Conservation (phyloP, 768 basidiomycete genomes). For the Xerocomellus chrysenteron region DNA sequence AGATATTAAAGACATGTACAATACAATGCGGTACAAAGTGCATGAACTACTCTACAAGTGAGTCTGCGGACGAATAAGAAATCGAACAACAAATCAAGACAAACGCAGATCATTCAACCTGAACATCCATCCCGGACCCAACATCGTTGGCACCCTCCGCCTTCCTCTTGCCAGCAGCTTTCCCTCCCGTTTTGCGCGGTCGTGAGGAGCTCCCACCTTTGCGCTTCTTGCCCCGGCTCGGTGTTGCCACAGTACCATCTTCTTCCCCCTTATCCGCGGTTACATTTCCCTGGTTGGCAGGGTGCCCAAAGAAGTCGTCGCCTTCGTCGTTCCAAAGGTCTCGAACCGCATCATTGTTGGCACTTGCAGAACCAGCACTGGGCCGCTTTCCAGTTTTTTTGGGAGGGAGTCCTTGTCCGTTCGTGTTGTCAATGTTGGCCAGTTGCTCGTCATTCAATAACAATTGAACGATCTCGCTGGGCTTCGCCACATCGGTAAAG, state of each 20-base stretch:
- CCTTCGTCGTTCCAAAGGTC: slow-evolving; percentile 88
- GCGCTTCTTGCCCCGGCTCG: slow-evolving; percentile 35
- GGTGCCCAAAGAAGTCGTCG: slow-evolving; percentile 80
- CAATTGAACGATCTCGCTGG: slow-evolving; percentile 94
- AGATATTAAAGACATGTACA: slow-evolving; percentile 31
- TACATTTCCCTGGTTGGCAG: slow-evolving; percentile 28
- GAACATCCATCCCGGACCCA: slow-evolving; percentile 26
- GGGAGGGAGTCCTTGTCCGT: slow-evolving; percentile 36
- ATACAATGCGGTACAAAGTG: slow-evolving; percentile 31
- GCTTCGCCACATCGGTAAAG: slow-evolving; percentile 88
- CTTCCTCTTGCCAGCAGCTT: slow-evolving; percentile 32
- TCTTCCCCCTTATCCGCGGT: slow-evolving; percentile 30
- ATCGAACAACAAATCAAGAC: slow-evolving; percentile 12
- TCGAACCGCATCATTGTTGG: slow-evolving; percentile 42
- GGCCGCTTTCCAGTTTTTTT: slow-evolving; percentile 37
- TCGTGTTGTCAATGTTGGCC: slow-evolving; percentile 59
- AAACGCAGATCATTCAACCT: slow-evolving; percentile 24
- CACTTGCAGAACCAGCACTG: slow-evolving; percentile 28
- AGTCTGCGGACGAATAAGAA: slow-evolving; percentile 11
- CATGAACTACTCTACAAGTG: slow-evolving; percentile 33
- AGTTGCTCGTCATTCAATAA: slow-evolving; percentile 94
- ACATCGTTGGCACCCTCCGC: slow-evolving; percentile 22
- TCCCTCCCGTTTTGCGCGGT: slow-evolving; percentile 35
- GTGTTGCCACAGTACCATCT: slow-evolving; percentile 26
- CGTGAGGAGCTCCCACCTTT: slow-evolving; percentile 26